Percentiles rank a stretch among this genome's conserved stretches.
phyloP scores from a whole-genome alignment of 139 green algal species.

The Penium margaritaceum region DNA sequence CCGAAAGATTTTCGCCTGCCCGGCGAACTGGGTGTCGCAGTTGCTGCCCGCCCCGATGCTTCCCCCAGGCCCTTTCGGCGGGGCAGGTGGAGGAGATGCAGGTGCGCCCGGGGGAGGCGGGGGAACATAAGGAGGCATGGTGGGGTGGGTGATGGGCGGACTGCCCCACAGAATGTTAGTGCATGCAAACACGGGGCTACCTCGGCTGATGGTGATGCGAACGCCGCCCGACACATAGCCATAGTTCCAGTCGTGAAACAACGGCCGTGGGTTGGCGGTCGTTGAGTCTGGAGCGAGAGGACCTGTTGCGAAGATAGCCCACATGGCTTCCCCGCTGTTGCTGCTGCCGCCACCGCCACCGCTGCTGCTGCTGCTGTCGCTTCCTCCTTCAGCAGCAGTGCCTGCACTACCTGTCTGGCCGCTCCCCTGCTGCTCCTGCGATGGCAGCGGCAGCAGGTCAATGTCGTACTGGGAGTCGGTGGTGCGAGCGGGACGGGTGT shows the following conservation, averaged over 20 bases:
- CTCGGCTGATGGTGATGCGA: conserved; percentile 9
- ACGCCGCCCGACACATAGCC: conserved; percentile 11
- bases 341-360: no score
- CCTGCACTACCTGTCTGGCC: no score
- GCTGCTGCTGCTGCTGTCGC: no score
- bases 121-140: conserved; percentile 11
- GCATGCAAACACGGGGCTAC: background rate
- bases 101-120: background rate
- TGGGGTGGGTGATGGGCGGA: conserved; percentile 11
- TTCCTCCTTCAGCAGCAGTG: no score
- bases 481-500: background rate
- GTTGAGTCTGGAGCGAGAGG: conserved; percentile 15
- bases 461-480: conserved; percentile 10
- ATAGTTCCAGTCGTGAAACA: conserved; percentile 5
- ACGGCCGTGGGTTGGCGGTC: background rate
- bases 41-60: background rate
- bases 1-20: conserved; percentile 1
- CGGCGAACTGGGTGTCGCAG: conserved; percentile 11
- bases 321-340: no score
- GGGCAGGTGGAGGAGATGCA: conserved; percentile 5
- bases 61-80: background rate
- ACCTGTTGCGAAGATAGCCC: conserved; percentile 18
- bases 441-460: conserved; percentile 7
- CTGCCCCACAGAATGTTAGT: background rate
- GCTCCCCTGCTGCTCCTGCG: no score